phyloP scores from a whole-genome alignment of 257 asterid genomes.

The Fraxinus pennsylvanica region DNA sequence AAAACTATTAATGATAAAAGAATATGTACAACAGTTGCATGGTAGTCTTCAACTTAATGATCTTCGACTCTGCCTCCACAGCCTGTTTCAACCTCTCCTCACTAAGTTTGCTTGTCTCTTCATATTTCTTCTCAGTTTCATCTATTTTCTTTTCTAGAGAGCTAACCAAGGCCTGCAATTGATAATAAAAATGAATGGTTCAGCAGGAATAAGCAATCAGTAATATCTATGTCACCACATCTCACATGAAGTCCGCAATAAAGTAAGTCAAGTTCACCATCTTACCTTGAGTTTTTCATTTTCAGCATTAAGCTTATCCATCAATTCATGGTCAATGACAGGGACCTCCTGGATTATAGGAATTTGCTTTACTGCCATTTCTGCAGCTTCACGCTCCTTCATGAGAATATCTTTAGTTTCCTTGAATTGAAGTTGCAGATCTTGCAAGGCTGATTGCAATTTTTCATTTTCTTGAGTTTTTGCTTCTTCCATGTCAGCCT shows the following conservation, averaged over 20 bases:
- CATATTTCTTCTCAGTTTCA: conserved; percentile 87
- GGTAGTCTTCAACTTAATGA: conserved; percentile 78
- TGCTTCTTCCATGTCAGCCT: conserved; percentile 94
- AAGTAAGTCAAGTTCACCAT: conserved; percentile 21
- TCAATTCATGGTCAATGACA: conserved; percentile 77
- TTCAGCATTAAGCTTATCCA: conserved; percentile 75
- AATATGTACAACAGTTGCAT: conserved; percentile 63
- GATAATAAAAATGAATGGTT: conserved; percentile 16
- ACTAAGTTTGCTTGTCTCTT: conserved; percentile 88
- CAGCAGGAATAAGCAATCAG: conserved; percentile 5
- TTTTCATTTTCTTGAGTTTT: conserved; percentile 88
- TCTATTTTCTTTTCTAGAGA: conserved; percentile 83
- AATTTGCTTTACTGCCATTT: conserved; percentile 56
- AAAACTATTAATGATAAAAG: conserved; percentile 2
- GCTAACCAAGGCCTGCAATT: conserved; percentile 68
- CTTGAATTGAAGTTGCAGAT: conserved; percentile 73
- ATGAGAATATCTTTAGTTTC: conserved; percentile 71
- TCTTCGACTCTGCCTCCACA: conserved; percentile 82
- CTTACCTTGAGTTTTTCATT: conserved; percentile 80
- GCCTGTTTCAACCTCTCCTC: conserved; percentile 95
- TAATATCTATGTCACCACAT: conserved; percentile 7
- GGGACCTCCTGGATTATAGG: conserved; percentile 88
- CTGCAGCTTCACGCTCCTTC: conserved; percentile 70
- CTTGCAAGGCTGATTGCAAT: conserved; percentile 76
- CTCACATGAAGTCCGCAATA: conserved; percentile 15